These are phyloP conservation scores for Diaporthe sp. DNA, from an alignment of 2,329 filamentous ascomycete genomes.

Conservation along the genomic window DNA sequence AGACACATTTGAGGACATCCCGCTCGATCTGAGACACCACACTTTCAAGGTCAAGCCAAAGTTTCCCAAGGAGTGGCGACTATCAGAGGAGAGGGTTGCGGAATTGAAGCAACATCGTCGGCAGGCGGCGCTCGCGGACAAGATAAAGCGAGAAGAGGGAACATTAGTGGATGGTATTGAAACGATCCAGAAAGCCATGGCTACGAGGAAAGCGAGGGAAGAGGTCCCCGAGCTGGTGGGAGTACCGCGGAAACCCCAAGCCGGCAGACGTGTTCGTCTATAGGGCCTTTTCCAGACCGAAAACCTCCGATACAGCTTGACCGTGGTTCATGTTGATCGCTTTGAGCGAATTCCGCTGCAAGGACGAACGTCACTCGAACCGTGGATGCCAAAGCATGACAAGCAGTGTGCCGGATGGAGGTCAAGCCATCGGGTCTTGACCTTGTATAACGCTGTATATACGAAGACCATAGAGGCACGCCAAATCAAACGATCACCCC, in stretches of 20 bases:
- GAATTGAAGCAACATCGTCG: constrained; percentile 75
- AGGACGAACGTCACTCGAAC: not conserved
- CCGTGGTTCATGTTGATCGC: not conserved
- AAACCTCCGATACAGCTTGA: not conserved
- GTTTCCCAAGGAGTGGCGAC: constrained; percentile 87
- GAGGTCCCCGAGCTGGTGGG: constrained; percentile 27
- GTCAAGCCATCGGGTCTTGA: not conserved
- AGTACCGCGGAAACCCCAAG: constrained; percentile 1
- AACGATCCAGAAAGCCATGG: constrained; percentile 59
- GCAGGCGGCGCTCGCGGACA: constrained; percentile 66
- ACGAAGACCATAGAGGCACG: constrained; percentile 21
- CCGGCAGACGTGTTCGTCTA: not conserved
- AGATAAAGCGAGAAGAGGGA: constrained; percentile 65
- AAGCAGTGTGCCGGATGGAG: not conserved
- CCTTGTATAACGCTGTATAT: constrained; percentile 30
- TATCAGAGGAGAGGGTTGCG: constrained; percentile 77
- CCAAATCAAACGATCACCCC: not conserved
- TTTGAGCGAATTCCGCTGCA: not conserved
- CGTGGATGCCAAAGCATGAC: not conserved
- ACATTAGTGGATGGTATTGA: constrained; percentile 70
- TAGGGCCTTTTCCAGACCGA: not conserved
- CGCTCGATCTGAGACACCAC: constrained; percentile 90
- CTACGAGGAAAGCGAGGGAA: constrained; percentile 6
- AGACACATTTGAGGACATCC: constrained; percentile 90
- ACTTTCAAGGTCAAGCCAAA: constrained; percentile 74